Conservation (phyloP, 192 early-diverging fungal species). For the Coemansia sp. region DNA sequence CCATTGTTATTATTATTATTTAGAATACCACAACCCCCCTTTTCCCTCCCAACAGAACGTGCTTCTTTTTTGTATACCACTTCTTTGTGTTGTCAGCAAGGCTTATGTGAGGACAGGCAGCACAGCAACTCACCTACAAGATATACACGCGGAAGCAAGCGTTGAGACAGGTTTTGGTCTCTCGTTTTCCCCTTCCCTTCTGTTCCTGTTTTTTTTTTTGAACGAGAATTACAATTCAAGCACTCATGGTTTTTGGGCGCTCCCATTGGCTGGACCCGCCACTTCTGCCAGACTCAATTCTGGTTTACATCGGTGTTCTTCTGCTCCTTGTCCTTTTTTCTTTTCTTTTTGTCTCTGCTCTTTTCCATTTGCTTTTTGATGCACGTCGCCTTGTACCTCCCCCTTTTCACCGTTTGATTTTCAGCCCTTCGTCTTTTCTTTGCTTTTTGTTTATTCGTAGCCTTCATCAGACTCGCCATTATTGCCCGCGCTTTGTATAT, state of each 20-base stretch:
- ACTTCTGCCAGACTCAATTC: constrained; percentile 5
- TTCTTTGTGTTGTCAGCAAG: not conserved
- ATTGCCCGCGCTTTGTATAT: not conserved
- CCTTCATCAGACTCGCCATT: not conserved
- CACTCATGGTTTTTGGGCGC: constrained; percentile 7
- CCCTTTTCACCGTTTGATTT: constrained; percentile 6
- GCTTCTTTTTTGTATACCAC: too few relatives aligned
- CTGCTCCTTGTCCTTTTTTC: constrained; percentile 4
- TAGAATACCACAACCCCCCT: too few relatives aligned
- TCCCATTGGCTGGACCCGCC: constrained; percentile 11
- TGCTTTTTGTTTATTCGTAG: not conserved
- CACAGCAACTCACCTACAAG: not conserved
- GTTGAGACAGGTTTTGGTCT: not conserved
- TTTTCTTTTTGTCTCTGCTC: not conserved
- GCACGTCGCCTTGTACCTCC: not conserved
- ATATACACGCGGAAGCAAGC: not conserved
- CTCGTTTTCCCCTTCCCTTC: not conserved
- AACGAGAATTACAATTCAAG: constrained; percentile 4
- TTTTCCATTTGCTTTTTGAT: constrained; percentile 5
- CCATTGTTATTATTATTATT: too few relatives aligned
- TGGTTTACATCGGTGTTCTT: constrained; percentile 15
- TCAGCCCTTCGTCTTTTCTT: not conserved
- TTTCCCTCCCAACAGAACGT: too few relatives aligned
- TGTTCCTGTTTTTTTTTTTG: not conserved
- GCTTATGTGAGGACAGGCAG: not conserved